Percentiles rank a stretch among this genome's conserved stretches.
phyloP scores from a whole-genome alignment of 176 grass and related monocot species.

The Cenchrus americanus region DNA sequence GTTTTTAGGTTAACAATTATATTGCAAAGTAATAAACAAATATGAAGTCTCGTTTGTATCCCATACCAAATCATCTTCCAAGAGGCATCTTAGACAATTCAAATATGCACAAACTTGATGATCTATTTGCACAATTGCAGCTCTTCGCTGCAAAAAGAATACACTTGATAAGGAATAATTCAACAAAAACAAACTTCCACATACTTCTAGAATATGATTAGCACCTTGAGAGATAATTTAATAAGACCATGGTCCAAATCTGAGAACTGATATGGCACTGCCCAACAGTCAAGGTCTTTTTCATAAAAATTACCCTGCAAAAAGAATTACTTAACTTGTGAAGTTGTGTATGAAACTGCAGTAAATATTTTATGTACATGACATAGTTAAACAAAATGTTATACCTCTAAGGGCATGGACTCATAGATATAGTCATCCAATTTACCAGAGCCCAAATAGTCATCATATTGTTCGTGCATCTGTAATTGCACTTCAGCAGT shows the following conservation, averaged over 20 bases:
- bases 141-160: constrained; percentile 17
- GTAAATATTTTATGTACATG: neutral
- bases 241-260: constrained; percentile 16
- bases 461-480: constrained; percentile 15
- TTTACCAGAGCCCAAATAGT: constrained; percentile 11
- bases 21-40: neutral
- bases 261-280: constrained; percentile 4
- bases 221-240: constrained; percentile 33
- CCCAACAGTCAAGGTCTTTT: constrained; percentile 5
- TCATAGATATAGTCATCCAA: constrained; percentile 2
- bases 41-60: neutral
- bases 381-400: neutral
- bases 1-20: too few species aligned
- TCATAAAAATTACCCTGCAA: neutral
- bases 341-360: neutral
- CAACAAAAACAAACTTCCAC: neutral
- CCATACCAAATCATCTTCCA: constrained; percentile 11
- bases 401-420: neutral
- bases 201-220: neutral
- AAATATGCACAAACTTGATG: neutral
- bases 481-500: neutral
- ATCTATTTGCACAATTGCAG: neutral
- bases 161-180: neutral
- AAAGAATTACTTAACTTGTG: neutral
- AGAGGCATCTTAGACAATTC: neutral